Base-by-base conservation (phyloP, 2,329 filamentous ascomycete species). In the Sarocladium brachiariae region DNA sequence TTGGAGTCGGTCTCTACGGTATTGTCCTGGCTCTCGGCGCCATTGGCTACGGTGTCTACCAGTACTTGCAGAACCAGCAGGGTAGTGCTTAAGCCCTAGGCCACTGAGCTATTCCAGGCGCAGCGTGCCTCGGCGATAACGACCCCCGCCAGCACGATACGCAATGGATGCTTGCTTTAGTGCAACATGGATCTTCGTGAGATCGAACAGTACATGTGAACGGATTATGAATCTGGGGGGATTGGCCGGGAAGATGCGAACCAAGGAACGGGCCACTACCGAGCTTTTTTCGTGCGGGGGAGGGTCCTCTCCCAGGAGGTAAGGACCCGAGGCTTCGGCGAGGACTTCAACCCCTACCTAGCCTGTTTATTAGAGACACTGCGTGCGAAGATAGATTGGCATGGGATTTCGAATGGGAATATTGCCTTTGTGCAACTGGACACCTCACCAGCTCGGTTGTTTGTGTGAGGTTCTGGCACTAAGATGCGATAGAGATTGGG, bases 1-100 rank as follows among this genome's bases (percentile, higher is more conserved):
- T 90, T 53, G 88, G 90, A 62, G 74, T 95, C 58, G 87, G 84
- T 54, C 75, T 95, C 60, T 96, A 96, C 73, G 87, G 83, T 53
- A 60, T 95, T 59, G 69, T 96, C 61, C 75, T 95, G 59, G 65
- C 92, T 58, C 89, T 89, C 61, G 91, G 85, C 58, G 76, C 82
- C 46, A 68, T 82, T 55, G 89, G 88, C 56, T 97, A 89, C 73
- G 80, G 79, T 60, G 87, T 79, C 61, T 96, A 92, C 78, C 85
- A 91, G 71, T 95, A 93, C 76, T 69, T 95, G 61, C 83, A 92
- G 75, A 57, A 60, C 52, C 72, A 76, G 66, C 70, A 76, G 60
- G n/a, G n/a, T n/a, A 47, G 33, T 24, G 25, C 43, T 18, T 47
- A 47, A 47, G 24, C 16, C 19, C 24, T 23, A 3, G n/a, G 13